These are phyloP conservation scores for Tetrahymena borealis DNA, from an alignment of 73 alveolate genomes.

Conservation along the genomic window DNA sequence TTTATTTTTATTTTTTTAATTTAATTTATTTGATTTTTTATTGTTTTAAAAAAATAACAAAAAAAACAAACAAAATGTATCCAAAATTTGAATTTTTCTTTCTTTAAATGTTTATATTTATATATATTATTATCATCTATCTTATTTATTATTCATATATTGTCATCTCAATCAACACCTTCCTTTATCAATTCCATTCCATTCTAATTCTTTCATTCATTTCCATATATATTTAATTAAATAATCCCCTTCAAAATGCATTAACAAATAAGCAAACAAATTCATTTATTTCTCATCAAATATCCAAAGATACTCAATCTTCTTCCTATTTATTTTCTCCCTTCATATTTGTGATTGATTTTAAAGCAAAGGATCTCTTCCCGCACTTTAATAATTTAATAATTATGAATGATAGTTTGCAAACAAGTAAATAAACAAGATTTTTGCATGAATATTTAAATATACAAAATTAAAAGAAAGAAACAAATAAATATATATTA, in stretches of 20 bases:
- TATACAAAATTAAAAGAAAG: not conserved
- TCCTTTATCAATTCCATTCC: too few relatives aligned
- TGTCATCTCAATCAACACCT: too few relatives aligned
- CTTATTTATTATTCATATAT: not conserved
- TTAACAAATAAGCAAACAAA: too few relatives aligned
- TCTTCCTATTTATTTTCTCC: not conserved
- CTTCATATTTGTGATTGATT: not conserved
- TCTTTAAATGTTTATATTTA: not conserved
- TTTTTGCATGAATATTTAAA: not conserved
- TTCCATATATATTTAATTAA: too few relatives aligned
- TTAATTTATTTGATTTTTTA: not conserved
- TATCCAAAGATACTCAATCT: not conserved
- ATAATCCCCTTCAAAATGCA: too few relatives aligned
- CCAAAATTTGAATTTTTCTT: not conserved
- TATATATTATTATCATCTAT: not conserved
- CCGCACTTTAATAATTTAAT: slow-evolving; percentile 1
- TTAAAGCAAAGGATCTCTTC: not conserved
- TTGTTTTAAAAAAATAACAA: not conserved
- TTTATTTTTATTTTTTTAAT: not conserved
- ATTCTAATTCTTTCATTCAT: too few relatives aligned
- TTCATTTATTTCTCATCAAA: too few relatives aligned
- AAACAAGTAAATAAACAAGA: not conserved
- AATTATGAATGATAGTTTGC: too few relatives aligned
- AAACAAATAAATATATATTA: not conserved
- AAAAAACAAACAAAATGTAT: not conserved